Evolutionary conservation across 345 rosid genomes (phyloP), one percentile per base, ranked within the genome.

Genomic region (Citrus sinensis): DNA sequence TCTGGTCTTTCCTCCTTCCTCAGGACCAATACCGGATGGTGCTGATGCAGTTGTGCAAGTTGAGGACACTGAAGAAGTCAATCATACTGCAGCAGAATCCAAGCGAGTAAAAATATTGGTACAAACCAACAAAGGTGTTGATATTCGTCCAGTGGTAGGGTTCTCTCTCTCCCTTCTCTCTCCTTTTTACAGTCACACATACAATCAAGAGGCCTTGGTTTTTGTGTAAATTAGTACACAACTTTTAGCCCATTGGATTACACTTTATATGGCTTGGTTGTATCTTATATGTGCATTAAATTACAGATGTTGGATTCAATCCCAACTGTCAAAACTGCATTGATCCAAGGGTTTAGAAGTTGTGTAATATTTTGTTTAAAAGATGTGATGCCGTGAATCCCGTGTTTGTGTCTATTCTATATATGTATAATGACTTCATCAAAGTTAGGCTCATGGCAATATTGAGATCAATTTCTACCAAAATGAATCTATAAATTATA

Each of bases 11-110:
- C 37, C 17, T 60, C 79, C 40, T 75, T 65, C 37, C 46, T 56
- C 80, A 94, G 98, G 99, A 75, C 98, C 97, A 39, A 94, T 94
- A 69, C 98, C 99, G 24, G 93, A 96, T 86, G 97, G 98, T 69
- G 99, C 99, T 16, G 97, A 94, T 87, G 95, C 97, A 70, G 98
- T 96, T 79, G 90, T 96, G 82, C 99, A 96, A 89, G 97, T 96
- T 67, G 99, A 96, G 87, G 91, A 94, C 82, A 91, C 98, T 73
- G 80, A 87, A 85, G 81, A 83, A 74, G 75, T 88, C 69, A 80
- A 78, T 40, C 86, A 78, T 74, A 71, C 76, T 80, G 71, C 83
- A 66, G 66, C 25, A 77, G 87, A 74, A 78, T 51, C 81, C 30
- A 91, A 87, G 82, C 88, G 85, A 79, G 93, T 94, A 51, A 87